Evolutionary conservation across 2,329 filamentous ascomycete species (phyloP).

Genomic region (Phaeomoniella chlamydospora): DNA sequence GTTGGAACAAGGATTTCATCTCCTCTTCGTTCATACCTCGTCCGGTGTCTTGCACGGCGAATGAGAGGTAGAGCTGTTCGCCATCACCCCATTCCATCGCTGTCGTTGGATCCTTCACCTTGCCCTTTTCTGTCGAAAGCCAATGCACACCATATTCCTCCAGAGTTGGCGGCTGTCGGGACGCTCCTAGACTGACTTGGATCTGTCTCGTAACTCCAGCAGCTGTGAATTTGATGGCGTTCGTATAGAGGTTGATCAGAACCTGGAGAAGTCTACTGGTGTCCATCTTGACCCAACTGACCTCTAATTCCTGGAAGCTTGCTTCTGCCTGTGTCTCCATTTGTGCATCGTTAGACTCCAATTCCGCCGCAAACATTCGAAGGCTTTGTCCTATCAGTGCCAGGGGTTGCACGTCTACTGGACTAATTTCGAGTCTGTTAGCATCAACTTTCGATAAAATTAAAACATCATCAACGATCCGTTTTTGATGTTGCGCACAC

Average conservation of each 20-base stretch:
- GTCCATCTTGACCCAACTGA: conserved; percentile 57
- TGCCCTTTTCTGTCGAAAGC: conserved; percentile 12
- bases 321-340: conserved; percentile 49
- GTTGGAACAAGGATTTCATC: conserved; percentile 60
- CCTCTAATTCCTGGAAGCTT: conserved; percentile 41
- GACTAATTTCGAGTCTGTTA: conserved; percentile 57
- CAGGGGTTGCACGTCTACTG: conserved; percentile 53
- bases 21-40: conserved; percentile 58
- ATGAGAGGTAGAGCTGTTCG: conserved; percentile 50
- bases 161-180: conserved; percentile 26
- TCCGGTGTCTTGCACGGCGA: conserved; percentile 65
- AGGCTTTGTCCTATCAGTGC: conserved; percentile 51
- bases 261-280: conserved; percentile 66
- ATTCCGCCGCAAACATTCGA: conserved; percentile 67
- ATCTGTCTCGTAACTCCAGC: conserved; percentile 30
- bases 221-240: conserved; percentile 71
- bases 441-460: conserved; percentile 65
- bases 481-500: conserved; percentile 67
- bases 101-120: conserved; percentile 17
- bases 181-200: conserved; percentile 37
- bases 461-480: conserved; percentile 62
- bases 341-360: conserved; percentile 53
- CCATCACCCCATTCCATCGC: conserved; percentile 40
- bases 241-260: conserved; percentile 66
- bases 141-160: conserved; percentile 21